These are phyloP conservation scores for Russula ochroleuca DNA, from an alignment of 768 basidiomycete species.

Conservation along the genomic window DNA sequence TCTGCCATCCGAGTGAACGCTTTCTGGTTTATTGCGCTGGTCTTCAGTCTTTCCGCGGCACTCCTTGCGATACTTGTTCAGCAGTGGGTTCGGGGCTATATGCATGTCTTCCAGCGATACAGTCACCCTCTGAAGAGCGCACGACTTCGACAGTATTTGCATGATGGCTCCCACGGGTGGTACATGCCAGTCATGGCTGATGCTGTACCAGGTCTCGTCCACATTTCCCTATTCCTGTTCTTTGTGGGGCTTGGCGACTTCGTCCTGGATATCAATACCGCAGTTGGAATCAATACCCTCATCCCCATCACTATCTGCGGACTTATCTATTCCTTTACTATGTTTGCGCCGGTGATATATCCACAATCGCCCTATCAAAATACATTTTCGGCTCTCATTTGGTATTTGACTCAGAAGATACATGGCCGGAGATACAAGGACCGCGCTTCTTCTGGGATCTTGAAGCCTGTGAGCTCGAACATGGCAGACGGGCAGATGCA, in stretches of 20 bases:
- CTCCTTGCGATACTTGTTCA: constrained; percentile 46
- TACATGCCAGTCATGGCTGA: constrained; percentile 41
- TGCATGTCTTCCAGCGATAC: constrained; percentile 32
- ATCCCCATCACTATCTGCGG: constrained; percentile 6
- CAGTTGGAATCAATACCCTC: constrained; percentile 6
- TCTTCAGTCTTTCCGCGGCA: constrained; percentile 41
- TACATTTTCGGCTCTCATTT: constrained; percentile 15
- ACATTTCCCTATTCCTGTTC: constrained; percentile 47
- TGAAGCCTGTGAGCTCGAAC: constrained; percentile 3
- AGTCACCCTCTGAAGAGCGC: constrained; percentile 34
- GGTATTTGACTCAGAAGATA: constrained; percentile 3
- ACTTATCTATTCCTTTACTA: constrained; percentile 20
- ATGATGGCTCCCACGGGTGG: constrained; percentile 41
- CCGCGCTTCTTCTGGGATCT: background rate
- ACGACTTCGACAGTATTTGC: constrained; percentile 38
- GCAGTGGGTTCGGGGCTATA: constrained; percentile 45
- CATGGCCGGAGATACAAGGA: constrained; percentile 4
- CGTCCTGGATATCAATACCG: constrained; percentile 34
- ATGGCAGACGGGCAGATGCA: constrained; percentile 9
- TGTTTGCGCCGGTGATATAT: constrained; percentile 8
- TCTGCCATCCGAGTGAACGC: constrained; percentile 40
- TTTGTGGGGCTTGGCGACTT: constrained; percentile 47
- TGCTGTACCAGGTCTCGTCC: constrained; percentile 46
- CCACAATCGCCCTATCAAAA: constrained; percentile 20
- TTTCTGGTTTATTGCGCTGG: constrained; percentile 39